Percentiles rank a stretch among this genome's conserved stretches.
These are phyloP conservation scores for Saprolegnia parasitica DNA, from an alignment of 352 stramenopile genomes.

Conservation along the genomic window DNA sequence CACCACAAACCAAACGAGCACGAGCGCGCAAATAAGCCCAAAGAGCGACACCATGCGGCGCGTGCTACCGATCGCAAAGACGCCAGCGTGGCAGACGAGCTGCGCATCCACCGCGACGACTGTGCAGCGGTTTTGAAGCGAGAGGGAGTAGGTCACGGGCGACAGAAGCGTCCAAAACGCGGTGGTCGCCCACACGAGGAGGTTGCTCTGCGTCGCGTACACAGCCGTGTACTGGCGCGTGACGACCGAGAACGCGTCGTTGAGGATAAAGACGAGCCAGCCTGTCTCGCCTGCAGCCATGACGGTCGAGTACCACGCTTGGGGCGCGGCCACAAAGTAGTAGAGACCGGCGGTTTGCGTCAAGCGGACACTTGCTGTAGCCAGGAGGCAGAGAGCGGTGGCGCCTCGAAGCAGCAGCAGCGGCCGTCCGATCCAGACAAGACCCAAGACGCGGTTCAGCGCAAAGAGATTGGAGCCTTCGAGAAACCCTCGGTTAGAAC, in stretches of 20 bases:
- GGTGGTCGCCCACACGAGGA: background rate
- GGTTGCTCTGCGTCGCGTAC: constrained; percentile 10
- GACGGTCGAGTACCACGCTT: background rate
- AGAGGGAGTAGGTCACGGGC: background rate
- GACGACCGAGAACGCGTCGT: constrained; percentile 21
- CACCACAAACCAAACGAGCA: constrained; percentile 7
- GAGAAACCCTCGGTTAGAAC: background rate
- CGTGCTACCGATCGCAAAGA: constrained; percentile 2
- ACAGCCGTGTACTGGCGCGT: constrained; percentile 11
- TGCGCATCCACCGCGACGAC: background rate
- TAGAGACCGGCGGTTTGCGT: background rate
- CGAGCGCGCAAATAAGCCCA: background rate
- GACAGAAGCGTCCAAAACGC: constrained; percentile 16
- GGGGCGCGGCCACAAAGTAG: background rate
- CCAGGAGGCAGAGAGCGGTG: constrained; percentile 6
- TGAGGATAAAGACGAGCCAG: constrained; percentile 28
- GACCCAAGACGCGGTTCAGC: constrained; percentile 14
- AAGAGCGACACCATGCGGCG: constrained; percentile 1
- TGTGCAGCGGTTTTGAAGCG: constrained; percentile 6
- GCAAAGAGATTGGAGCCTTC: constrained; percentile 15
- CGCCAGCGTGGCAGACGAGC: background rate
- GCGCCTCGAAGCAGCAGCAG: constrained; percentile 11
- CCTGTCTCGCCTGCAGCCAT: constrained; percentile 9
- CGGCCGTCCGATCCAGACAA: constrained; percentile 23
- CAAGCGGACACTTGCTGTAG: constrained; percentile 2